Percentiles rank a stretch among this genome's conserved stretches.
phyloP scores from a whole-genome alignment of 306 rosid species.

The Sesbania bispinosa region DNA sequence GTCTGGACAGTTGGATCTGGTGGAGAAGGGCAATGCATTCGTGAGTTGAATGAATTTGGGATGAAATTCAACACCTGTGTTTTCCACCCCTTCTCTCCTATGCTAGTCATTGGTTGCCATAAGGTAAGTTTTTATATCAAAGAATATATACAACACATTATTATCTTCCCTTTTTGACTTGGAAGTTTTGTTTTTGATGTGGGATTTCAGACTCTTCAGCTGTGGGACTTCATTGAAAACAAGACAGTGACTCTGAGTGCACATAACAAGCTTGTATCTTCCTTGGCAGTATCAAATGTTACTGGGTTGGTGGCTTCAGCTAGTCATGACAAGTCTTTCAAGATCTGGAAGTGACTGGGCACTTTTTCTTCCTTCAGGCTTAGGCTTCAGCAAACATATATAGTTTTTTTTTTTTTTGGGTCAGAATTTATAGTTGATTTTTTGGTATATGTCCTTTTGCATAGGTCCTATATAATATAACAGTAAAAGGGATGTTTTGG shows the following conservation, averaged over 20 bases:
- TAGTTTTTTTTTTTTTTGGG: too few species aligned
- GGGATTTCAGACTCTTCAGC: conserved; percentile 50
- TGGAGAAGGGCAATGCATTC: conserved; percentile 46
- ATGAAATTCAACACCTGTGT: conserved; percentile 51
- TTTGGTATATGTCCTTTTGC: conserved; percentile 7
- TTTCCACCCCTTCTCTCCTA: conserved; percentile 63
- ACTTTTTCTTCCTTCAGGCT: too few species aligned
- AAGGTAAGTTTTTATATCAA: conserved; percentile 41
- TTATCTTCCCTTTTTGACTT: not conserved
- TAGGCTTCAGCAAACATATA: not conserved
- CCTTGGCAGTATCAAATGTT: conserved; percentile 57
- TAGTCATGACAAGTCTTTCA: conserved; percentile 64
- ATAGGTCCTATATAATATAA: not conserved
- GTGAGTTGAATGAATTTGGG: conserved; percentile 41
- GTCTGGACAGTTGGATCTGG: conserved; percentile 61
- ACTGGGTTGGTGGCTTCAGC: conserved; percentile 69
- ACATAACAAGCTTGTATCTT: conserved; percentile 58
- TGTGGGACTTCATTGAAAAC: conserved; percentile 64
- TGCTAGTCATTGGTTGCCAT: conserved; percentile 58
- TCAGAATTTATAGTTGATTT: too few species aligned
- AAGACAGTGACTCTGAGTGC: conserved; percentile 49
- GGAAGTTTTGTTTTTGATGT: conserved; percentile 3
- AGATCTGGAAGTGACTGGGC: conserved; percentile 63
- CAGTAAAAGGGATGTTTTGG: conserved; percentile 21
- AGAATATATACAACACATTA: not conserved